Base-by-base conservation (phyloP, 2,329 filamentous ascomycete species). In the Camillea tinctor region DNA sequence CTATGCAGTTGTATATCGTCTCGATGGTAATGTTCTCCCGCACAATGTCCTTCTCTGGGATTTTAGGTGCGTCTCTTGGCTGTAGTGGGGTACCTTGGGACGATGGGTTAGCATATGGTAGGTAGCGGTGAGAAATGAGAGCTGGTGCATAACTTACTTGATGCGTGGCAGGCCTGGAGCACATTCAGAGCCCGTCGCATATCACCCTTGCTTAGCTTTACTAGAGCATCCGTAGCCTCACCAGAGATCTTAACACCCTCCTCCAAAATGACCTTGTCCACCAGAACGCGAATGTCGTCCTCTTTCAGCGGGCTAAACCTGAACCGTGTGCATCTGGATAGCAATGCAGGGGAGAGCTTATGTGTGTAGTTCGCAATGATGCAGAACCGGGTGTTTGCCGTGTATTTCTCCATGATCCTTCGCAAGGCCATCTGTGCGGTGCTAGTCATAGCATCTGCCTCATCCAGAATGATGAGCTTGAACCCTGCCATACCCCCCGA, bases 401-500 rank as follows among this genome's bases (percentile, higher is more conserved):
- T 99, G 79, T 99, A 99, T 79, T 97, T 97, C 74, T 99, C 95
- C 95, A 99, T 99, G 72, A 99, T 98, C 53, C 95, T 84, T 63
- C 95, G 86, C 58, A 99, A 81, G 0, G 95, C 95, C 94, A 99
- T 99, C 77, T 99, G 95, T 5, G 95, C 95, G 0, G 94, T 96
- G 57, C 92, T 90, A n/a, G 95, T 99, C 95, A 99, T 99, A 57
- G 95, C 95, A 75, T 99, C 95, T n/a, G 95, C 95, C 80, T 99
- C 95, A 75, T 99, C 95, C 4, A 99, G 86, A 58, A 99, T 92
- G 73, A 99, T 98, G 68, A 99, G 87, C 80, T 99, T 99, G 81
- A 90, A 99, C 3, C 85, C 85, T 0, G 91, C 92, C 23, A 94
- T 76, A 13, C 83, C 77, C 30, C 78, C 71, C 21, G 74, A 61